Conservation (phyloP, 768 basidiomycete genomes). For the Kwoniella botswanensis region DNA sequence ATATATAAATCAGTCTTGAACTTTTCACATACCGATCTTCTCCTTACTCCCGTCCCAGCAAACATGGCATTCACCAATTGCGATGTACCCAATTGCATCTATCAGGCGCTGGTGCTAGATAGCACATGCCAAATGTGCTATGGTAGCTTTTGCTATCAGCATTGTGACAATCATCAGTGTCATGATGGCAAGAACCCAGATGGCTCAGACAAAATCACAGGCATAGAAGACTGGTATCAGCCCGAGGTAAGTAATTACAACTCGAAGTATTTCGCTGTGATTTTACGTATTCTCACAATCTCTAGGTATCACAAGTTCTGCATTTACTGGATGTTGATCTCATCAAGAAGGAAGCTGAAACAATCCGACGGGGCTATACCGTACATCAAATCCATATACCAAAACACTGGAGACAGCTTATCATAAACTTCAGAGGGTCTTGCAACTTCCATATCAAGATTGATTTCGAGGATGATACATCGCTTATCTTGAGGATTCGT, state of each 20-base stretch:
- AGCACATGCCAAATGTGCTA: neutral
- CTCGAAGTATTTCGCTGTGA: too few relatives aligned
- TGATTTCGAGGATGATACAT: constrained; percentile 4
- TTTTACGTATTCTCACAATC: neutral
- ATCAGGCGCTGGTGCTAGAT: neutral
- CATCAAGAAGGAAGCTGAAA: neutral
- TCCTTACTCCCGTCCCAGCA: too few relatives aligned
- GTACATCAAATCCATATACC: neutral
- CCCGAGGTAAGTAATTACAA: neutral
- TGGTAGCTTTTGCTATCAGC: constrained; percentile 3
- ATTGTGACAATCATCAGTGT: neutral
- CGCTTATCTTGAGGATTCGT: constrained; percentile 13
- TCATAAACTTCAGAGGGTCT: neutral
- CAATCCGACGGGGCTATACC: neutral
- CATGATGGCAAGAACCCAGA: neutral
- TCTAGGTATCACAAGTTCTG: neutral
- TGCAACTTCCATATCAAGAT: constrained; percentile 19
- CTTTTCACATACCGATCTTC: too few relatives aligned
- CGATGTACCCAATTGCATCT: constrained; percentile 7
- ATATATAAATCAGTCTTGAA: too few relatives aligned
- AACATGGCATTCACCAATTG: neutral
- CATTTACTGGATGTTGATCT: neutral
- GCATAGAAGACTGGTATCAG: constrained; percentile 1
- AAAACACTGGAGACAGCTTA: neutral
- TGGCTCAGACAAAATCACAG: too few relatives aligned